These are phyloP conservation scores for Flagelloscypha sp. DNA, from an alignment of 768 basidiomycete species.

Conservation along the genomic window DNA sequence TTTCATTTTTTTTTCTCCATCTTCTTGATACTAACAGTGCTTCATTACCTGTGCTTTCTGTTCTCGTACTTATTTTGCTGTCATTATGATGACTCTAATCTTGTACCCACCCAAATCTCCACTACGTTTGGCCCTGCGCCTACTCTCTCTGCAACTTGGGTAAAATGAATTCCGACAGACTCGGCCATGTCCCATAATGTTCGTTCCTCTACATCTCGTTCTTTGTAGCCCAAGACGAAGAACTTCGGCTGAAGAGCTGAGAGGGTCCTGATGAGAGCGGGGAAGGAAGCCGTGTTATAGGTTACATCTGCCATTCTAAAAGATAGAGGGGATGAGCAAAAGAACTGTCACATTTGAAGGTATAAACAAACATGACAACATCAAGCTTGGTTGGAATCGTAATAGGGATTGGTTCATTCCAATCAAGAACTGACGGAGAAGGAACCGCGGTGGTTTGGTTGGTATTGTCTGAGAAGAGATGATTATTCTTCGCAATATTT, in stretches of 20 bases:
- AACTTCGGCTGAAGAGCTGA: conserved; percentile 34
- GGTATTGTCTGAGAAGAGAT: conserved; percentile 22
- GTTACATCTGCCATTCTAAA: conserved; percentile 89
- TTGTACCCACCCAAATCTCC: conserved; percentile 59
- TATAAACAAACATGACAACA: conserved; percentile 54
- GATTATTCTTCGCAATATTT: conserved; percentile 48
- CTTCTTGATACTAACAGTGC: no score
- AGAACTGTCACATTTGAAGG: not conserved
- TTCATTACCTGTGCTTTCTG: no score
- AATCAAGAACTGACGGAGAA: conserved; percentile 50
- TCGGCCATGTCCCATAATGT: conserved; percentile 59
- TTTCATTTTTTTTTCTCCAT: no score
- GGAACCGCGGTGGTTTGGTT: conserved; percentile 27
- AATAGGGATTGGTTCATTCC: conserved; percentile 59
- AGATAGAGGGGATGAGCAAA: conserved; percentile 1
- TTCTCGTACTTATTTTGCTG: no score
- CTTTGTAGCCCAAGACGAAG: conserved; percentile 78
- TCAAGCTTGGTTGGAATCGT: conserved; percentile 38
- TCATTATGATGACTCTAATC: not conserved
- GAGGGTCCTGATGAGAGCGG: conserved; percentile 66
- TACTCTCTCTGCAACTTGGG: conserved; percentile 38
- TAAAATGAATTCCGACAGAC: conserved; percentile 46
- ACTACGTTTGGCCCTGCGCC: conserved; percentile 61
- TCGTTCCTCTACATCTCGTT: conserved; percentile 72
- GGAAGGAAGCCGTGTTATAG: conserved; percentile 84